Evolutionary conservation across 2,329 filamentous ascomycete species (phyloP), one percentile per base, ranked within the genome.

Genomic region (Paecilomyces variotii): DNA sequence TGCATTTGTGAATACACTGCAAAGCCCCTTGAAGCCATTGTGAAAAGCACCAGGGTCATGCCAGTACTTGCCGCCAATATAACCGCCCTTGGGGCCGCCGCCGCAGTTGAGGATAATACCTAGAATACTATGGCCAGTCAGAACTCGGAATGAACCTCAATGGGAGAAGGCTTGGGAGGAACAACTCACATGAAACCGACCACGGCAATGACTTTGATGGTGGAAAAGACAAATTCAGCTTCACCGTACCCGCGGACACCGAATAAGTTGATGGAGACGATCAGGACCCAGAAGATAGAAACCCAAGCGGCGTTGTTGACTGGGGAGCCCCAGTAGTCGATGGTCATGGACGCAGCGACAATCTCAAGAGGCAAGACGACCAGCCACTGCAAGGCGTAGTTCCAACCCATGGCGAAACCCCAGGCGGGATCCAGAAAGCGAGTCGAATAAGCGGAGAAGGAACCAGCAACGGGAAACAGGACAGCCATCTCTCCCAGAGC

Each of bases 351-450:
- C 1, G 91, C 91, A 1, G 91, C 89, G 61, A 96, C 90, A 58
- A 96, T 88, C 72, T 96, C 91, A 39, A 96, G 79, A 0, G 91
- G 91, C 32, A 96, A 75, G 0, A 92, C 85, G 35, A 91, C 82
- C 1, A 96, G 81, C 92, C 92, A 96, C 75, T 95, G 89, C 64
- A 96, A 73, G 3, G 89, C 90, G 72, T 96, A 95, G 68, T 95
- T 96, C 91, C 91, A 96, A 14, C 91, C 91, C 89, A 96, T 95
- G 53, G 91, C 90, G 70, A 96, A 96, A 0, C 91, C 91, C 91
- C 91, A 96, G 0, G 92, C 92, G 0, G 92, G 93, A 69, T 97
- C 91, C 19, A 97, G 75, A 68, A 97, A 97, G 19, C 93, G 85
- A 30, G 91, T 96, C 19, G 92, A 94, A 76, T 92, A 97, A 6